Evolutionary conservation across 306 rosid genomes (phyloP), one percentile per base, ranked within the genome.

Genomic region (Abrus precatorius): DNA sequence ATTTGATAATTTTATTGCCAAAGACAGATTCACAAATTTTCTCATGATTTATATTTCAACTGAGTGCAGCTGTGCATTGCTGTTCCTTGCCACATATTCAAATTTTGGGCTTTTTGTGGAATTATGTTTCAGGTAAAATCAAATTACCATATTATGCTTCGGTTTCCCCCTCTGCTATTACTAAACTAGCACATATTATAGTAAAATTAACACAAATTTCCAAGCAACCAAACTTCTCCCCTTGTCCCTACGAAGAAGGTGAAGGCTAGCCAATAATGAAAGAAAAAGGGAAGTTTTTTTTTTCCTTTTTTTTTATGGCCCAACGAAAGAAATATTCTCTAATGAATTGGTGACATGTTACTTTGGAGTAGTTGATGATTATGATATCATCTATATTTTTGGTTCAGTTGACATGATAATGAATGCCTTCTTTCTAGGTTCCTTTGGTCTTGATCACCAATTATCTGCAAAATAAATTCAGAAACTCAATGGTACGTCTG

Each of bases 41-140:
- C 68, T 75, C 74, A 78, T 59, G 33, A 74, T 67, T n/a, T 41
- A 38, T 78, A 6, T 72, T 79, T 74, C 32, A 54, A 79, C 55
- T n/a, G 45, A 80, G 53, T 86, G 86, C 91, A 95, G 99, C 84
- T 95, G 32, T 95, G 98, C 86, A 90, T 95, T 56, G 99, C 96
- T 3, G 98, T 95, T 87, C 99, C 99, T 38, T 93, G 96, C 83
- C 99, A 92, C 91, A 89, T 91, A 9, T 95, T 95, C 92, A 93
- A 92, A 90, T 59, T 88, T 59, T 93, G 99, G 99, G 99, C 99
- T 1, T 95, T 95, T 66, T 44, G 79, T 29, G 98, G 99, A 72
- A 93, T 95, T 50, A 95, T 95, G 98, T 55, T 92, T 52, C 98
- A 96, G 98, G 99, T 91, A 79, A 74, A 64, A 38, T 66, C 55